Percentiles rank a stretch among this genome's conserved stretches.
Evolutionary conservation across 768 basidiomycete genomes (phyloP).

Genomic region (Dioszegia crocea): DNA sequence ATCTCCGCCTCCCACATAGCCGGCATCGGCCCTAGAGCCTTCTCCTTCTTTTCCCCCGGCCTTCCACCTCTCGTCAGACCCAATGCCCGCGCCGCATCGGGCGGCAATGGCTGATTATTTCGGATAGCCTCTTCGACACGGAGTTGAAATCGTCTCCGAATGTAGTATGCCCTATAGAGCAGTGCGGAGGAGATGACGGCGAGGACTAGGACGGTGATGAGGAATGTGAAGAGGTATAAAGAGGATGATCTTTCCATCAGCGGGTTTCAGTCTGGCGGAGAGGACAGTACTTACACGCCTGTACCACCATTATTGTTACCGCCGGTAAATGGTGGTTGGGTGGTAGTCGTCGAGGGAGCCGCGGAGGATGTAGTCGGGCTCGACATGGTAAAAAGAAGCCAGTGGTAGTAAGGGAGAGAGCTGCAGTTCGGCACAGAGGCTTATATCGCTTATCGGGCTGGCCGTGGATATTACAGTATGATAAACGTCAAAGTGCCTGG

Average conservation of each 20-base stretch:
- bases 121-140: slow-evolving; percentile 36
- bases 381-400: background rate
- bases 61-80: slow-evolving; percentile 14
- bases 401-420: no score
- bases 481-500: no score
- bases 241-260: slow-evolving; percentile 22
- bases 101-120: slow-evolving; percentile 23
- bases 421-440: no score
- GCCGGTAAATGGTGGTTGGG: background rate
- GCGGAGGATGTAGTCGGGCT: background rate
- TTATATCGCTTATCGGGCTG: no score
- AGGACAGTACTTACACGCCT: background rate
- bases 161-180: slow-evolving; percentile 29
- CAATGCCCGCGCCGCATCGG: slow-evolving; percentile 23
- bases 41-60: slow-evolving; percentile 17
- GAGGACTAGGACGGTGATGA: slow-evolving; percentile 40
- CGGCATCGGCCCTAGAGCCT: slow-evolving; percentile 31
- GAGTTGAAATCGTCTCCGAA: slow-evolving; percentile 28
- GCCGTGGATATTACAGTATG: no score
- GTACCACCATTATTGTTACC: background rate
- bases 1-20: slow-evolving; percentile 36
- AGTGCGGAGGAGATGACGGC: slow-evolving; percentile 27
- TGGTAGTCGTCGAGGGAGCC: no score
- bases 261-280: background rate
- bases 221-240: slow-evolving; percentile 42